Percentiles rank a stretch among this genome's conserved stretches.
Evolutionary conservation across 441 rosid genomes (phyloP).

Genomic region (Melastoma candidum): DNA sequence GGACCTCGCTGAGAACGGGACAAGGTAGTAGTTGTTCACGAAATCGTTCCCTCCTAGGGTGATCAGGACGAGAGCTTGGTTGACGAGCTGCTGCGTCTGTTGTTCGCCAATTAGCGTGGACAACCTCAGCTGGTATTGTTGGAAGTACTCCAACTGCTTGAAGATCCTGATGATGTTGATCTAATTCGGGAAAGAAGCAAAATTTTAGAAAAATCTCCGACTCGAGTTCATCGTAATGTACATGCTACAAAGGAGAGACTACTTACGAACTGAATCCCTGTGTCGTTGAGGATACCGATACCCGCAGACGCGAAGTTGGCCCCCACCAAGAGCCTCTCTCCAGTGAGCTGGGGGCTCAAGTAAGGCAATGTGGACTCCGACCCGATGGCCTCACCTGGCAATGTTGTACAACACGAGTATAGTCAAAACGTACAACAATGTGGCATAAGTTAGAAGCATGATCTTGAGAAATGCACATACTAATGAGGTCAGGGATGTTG

Average conservation of each 20-base stretch:
- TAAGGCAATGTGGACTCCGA: slow-evolving; percentile 12
- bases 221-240: background rate
- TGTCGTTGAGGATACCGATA: slow-evolving; percentile 14
- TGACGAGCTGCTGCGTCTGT: slow-evolving; percentile 8
- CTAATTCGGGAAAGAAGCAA: background rate
- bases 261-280: slow-evolving; percentile 11
- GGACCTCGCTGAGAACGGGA: slow-evolving; percentile 7
- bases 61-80: slow-evolving; percentile 14
- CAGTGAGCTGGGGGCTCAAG: slow-evolving; percentile 16
- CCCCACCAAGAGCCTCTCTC: slow-evolving; percentile 7
- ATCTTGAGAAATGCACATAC: background rate
- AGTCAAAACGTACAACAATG: too few relatives aligned
- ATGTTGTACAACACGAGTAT: too few relatives aligned
- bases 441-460: too few relatives aligned
- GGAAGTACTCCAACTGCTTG: slow-evolving; percentile 13
- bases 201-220: too few relatives aligned
- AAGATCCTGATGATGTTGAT: slow-evolving; percentile 11
- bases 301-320: slow-evolving; percentile 17
- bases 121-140: slow-evolving; percentile 12
- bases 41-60: slow-evolving; percentile 18
- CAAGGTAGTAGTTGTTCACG: slow-evolving; percentile 17
- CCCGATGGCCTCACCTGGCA: slow-evolving; percentile 7
- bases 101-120: slow-evolving; percentile 8
- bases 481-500: slow-evolving; percentile 48
- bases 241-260: background rate